These are phyloP conservation scores for Amaranthus palmeri DNA, from an alignment of 148 eudicot species.

Conservation along the genomic window DNA sequence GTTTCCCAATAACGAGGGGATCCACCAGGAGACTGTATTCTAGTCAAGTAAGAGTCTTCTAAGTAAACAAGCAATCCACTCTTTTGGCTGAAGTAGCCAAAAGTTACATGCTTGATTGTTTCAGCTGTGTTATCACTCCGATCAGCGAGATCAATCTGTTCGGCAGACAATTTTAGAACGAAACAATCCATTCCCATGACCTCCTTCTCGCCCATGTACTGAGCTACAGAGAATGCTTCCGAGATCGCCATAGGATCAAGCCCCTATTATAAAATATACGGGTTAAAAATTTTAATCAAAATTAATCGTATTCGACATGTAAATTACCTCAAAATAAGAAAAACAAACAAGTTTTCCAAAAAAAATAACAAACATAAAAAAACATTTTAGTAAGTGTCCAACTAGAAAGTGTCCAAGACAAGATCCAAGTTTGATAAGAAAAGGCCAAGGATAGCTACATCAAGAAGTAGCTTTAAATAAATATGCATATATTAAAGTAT, in stretches of 20 bases:
- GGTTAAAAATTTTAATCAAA: neutral
- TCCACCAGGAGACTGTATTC: conserved; percentile 77
- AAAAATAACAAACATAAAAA: neutral
- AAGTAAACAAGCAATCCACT: conserved; percentile 71
- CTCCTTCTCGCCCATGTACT: conserved; percentile 86
- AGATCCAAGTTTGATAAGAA: neutral
- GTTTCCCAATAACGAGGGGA: conserved; percentile 92
- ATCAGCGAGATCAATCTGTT: conserved; percentile 61
- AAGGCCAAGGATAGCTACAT: neutral
- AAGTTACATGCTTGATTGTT: conserved; percentile 82
- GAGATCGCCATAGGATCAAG: conserved; percentile 81
- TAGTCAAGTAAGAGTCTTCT: conserved; percentile 87
- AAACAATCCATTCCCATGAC: conserved; percentile 64
- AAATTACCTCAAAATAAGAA: no score
- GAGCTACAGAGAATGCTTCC: conserved; percentile 67
- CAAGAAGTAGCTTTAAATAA: neutral
- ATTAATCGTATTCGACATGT: no score
- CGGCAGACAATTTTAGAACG: conserved; percentile 66
- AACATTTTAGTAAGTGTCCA: neutral
- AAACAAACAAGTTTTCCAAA: neutral
- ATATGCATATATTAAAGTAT: neutral
- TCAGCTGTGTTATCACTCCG: conserved; percentile 84
- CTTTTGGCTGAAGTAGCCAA: conserved; percentile 91
- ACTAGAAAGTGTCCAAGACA: neutral
- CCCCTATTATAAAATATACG: conserved; percentile 41